phyloP scores from a whole-genome alignment of 768 basidiomycete genomes.

The Lactifluus rugatus region DNA sequence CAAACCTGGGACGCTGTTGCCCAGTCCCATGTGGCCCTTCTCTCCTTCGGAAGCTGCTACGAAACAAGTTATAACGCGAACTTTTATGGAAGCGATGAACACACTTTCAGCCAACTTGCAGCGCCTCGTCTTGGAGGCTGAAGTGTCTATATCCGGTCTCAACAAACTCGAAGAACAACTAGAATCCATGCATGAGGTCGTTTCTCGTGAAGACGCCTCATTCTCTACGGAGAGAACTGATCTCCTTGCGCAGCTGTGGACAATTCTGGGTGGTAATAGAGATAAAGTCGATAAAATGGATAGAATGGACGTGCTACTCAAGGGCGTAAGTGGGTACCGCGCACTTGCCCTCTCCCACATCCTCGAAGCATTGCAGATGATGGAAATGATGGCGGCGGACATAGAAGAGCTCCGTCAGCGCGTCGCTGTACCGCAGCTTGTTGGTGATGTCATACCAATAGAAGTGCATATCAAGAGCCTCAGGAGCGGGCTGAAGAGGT shows the following conservation, averaged over 20 bases:
- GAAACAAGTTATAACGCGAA: constrained; percentile 38
- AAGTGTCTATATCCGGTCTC: constrained; percentile 44
- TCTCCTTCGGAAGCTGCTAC: constrained; percentile 24
- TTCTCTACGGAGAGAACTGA: constrained; percentile 38
- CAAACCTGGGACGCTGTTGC: constrained; percentile 24
- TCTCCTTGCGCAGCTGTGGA: constrained; percentile 61
- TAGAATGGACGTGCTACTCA: constrained; percentile 39
- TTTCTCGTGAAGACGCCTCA: constrained; percentile 45
- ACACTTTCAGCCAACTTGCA: constrained; percentile 42
- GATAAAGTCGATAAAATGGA: constrained; percentile 40
- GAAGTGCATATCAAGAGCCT: constrained; percentile 77
- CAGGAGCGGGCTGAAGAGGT: constrained; percentile 45
- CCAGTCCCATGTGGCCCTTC: constrained; percentile 26
- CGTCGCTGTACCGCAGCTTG: constrained; percentile 56
- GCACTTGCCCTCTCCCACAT: constrained; percentile 56
- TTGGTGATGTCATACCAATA: constrained; percentile 48
- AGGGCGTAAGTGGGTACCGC: constrained; percentile 46
- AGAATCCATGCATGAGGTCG: constrained; percentile 43
- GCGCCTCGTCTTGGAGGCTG: constrained; percentile 56
- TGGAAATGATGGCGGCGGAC: constrained; percentile 57
- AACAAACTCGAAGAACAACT: constrained; percentile 55
- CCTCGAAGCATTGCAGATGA: constrained; percentile 48
- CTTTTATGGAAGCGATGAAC: constrained; percentile 57
- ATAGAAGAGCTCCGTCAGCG: constrained; percentile 69
- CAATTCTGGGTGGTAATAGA: constrained; percentile 52